Percentiles rank a stretch among this genome's conserved stretches.
Conservation (phyloP, 148 eudicot species). For the Rhododendron ferrugineum region DNA sequence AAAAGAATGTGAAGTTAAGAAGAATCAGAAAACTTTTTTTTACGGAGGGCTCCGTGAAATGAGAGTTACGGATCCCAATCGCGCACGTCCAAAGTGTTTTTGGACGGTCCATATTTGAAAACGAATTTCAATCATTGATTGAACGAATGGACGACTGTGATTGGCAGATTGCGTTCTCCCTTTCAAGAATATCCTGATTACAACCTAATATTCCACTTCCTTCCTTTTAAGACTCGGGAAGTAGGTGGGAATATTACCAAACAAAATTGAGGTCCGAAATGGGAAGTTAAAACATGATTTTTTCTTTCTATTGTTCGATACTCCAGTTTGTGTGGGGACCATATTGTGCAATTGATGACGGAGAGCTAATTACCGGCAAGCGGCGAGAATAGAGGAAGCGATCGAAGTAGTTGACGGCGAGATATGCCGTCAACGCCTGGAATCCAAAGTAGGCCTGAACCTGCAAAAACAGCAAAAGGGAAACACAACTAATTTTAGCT, state of each 20-base stretch:
- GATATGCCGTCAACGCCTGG: constrained; percentile 74
- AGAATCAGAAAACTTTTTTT: neutral
- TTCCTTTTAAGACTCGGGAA: neutral
- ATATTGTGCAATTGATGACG: neutral
- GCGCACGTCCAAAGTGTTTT: too few relatives aligned
- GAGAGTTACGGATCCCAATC: too few relatives aligned
- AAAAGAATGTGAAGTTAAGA: neutral
- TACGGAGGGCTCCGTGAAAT: too few relatives aligned
- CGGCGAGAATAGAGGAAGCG: constrained; percentile 63
- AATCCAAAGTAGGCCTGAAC: constrained; percentile 68
- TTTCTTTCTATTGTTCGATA: neutral
- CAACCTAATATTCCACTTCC: neutral
- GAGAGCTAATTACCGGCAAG: constrained; percentile 54
- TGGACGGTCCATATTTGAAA: too few relatives aligned
- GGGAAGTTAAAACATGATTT: neutral
- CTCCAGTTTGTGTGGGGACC: neutral
- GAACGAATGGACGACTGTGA: too few relatives aligned
- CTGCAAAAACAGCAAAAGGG: constrained; percentile 27
- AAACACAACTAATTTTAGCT: neutral
- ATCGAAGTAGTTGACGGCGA: constrained; percentile 75
- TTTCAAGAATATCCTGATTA: neutral
- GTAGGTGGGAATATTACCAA: neutral
- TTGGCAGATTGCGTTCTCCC: too few relatives aligned
- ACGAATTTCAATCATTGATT: too few relatives aligned
- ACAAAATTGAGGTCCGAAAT: neutral